Evolutionary conservation across 2,329 filamentous ascomycete species (phyloP).

Genomic region (Beauveria pseudobassiana): DNA sequence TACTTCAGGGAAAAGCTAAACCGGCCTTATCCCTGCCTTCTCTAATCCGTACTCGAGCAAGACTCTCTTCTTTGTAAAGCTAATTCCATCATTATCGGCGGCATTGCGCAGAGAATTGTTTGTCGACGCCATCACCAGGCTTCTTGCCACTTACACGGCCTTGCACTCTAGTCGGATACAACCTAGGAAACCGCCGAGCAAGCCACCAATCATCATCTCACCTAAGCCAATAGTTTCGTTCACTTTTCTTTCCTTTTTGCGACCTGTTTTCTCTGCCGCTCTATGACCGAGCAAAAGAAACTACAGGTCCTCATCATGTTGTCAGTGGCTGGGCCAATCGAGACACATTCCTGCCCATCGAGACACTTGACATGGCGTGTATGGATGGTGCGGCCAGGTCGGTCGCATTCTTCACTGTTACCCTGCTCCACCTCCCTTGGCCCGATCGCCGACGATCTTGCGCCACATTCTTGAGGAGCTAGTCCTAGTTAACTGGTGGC

Average conservation of each 20-base stretch:
- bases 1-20: no score
- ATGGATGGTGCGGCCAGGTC: background rate
- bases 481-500: background rate
- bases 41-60: no score
- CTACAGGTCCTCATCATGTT: background rate
- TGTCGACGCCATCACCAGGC: background rate
- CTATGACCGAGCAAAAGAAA: background rate
- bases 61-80: no score
- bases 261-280: background rate
- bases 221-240: background rate
- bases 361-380: background rate
- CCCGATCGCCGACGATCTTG: background rate
- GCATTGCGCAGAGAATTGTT: background rate
- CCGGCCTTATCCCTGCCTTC: no score
- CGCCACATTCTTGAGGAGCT: no score
- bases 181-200: background rate
- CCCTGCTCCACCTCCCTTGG: background rate
- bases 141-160: background rate
- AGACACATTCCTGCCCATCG: conserved; percentile 5
- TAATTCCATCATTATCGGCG: no score
- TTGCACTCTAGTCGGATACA: background rate
- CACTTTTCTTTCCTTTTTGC: background rate
- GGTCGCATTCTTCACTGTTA: conserved; percentile 3
- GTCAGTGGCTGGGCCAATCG: background rate
- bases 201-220: background rate